Evolutionary conservation across 352 stramenopile genomes (phyloP).

Genomic region (Globisporangium splendens): DNA sequence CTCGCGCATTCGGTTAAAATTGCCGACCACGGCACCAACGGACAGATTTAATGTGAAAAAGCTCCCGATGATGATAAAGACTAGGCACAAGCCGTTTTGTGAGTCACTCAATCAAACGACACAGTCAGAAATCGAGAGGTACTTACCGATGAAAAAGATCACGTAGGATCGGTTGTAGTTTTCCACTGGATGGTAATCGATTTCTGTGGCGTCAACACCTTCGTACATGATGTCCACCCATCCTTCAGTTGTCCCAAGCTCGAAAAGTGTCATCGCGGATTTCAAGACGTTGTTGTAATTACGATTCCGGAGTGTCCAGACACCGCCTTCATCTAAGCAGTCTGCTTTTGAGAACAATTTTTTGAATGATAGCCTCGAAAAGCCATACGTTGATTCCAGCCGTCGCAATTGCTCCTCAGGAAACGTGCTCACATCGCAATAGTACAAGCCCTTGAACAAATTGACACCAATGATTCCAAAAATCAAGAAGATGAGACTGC

Average conservation of each 20-base stretch:
- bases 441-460: conserved; percentile 87
- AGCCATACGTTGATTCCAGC: conserved; percentile 32
- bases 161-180: conserved; percentile 64
- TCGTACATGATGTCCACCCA: conserved; percentile 84
- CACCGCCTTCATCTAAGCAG: conserved; percentile 24
- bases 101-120: background rate
- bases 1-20: conserved; percentile 70
- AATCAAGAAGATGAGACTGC: conserved; percentile 88
- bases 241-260: conserved; percentile 85
- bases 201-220: conserved; percentile 63
- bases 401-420: conserved; percentile 14
- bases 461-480: conserved; percentile 67
- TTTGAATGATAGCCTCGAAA: conserved; percentile 37
- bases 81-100: conserved; percentile 8
- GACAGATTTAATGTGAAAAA: conserved; percentile 90
- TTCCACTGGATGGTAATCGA: conserved; percentile 64
- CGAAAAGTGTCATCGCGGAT: conserved; percentile 64
- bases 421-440: conserved; percentile 54
- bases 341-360: conserved; percentile 34
- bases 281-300: conserved; percentile 70
- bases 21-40: conserved; percentile 86
- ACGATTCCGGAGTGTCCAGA: conserved; percentile 26
- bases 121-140: background rate
- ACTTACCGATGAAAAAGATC: conserved; percentile 70
- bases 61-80: conserved; percentile 81